Conservation (phyloP, 345 rosid genomes). For the Citrus australasica region DNA sequence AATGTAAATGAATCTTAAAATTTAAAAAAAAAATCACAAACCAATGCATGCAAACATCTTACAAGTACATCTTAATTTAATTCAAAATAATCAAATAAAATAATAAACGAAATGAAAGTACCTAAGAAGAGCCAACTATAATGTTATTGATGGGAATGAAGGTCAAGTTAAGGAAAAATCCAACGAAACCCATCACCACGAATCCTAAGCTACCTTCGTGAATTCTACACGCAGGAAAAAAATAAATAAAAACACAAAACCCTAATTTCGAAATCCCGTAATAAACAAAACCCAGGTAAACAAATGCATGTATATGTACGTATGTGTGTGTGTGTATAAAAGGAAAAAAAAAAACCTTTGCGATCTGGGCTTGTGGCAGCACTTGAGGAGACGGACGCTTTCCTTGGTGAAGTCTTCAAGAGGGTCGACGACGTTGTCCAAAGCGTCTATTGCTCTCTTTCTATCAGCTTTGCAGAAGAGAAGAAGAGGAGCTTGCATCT, state of each 20-base stretch:
- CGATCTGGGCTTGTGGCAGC: no score
- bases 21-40: not conserved
- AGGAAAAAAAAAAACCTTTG: no score
- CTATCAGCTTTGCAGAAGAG: not conserved
- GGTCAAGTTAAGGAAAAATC: slow-evolving; percentile 75
- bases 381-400: no score
- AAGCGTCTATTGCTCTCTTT: no score
- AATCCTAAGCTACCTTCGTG: slow-evolving; percentile 78
- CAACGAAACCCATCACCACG: slow-evolving; percentile 87
- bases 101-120: not conserved
- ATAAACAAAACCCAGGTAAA: no score
- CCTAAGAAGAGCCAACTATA: slow-evolving; percentile 70
- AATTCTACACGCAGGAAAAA: slow-evolving; percentile 35
- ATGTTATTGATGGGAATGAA: slow-evolving; percentile 92
- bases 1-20: not conserved
- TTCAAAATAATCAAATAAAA: not conserved
- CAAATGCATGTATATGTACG: no score
- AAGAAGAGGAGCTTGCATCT: no score
- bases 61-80: not conserved
- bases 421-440: no score
- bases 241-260: no score
- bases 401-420: no score
- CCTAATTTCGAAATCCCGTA: no score
- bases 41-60: not conserved
- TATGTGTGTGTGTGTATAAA: no score